These are phyloP conservation scores for Juncus effusus DNA, from an alignment of 176 grass and related monocot genomes.

Conservation along the genomic window DNA sequence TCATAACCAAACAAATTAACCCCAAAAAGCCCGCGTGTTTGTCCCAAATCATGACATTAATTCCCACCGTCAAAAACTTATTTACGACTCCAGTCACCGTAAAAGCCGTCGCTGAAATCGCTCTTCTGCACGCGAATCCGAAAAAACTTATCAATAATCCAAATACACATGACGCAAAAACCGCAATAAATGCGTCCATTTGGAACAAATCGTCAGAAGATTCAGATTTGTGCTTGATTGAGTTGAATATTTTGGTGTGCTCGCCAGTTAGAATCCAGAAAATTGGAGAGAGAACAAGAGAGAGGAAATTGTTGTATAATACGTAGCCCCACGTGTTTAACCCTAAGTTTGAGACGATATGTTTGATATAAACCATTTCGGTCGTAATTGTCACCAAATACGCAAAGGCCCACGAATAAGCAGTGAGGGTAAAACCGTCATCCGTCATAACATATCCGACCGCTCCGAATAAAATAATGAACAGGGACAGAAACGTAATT, in stretches of 20 bases:
- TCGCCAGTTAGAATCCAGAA: constrained; percentile 81
- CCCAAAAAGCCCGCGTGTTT: constrained; percentile 44
- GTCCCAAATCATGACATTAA: constrained; percentile 88
- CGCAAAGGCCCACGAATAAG: constrained; percentile 74
- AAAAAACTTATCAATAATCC: constrained; percentile 85
- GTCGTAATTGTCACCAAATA: constrained; percentile 79
- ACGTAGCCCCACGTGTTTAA: constrained; percentile 89
- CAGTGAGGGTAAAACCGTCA: constrained; percentile 66
- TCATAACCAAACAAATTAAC: constrained; percentile 59
- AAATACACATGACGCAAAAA: constrained; percentile 61
- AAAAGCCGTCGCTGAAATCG: constrained; percentile 81
- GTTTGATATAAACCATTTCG: constrained; percentile 94
- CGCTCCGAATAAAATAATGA: constrained; percentile 64
- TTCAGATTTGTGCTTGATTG: neutral
- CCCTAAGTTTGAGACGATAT: constrained; percentile 61
- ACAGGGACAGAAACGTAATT: constrained; percentile 74
- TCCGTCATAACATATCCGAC: constrained; percentile 79
- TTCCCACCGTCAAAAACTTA: constrained; percentile 71
- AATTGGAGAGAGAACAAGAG: constrained; percentile 54
- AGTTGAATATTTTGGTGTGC: constrained; percentile 33
- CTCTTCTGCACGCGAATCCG: constrained; percentile 64
- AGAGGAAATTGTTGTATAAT: constrained; percentile 70
- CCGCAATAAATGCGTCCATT: constrained; percentile 51
- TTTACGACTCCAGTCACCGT: constrained; percentile 84
- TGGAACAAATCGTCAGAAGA: constrained; percentile 47